These are phyloP conservation scores for Blepharisma stoltei DNA, from an alignment of 73 alveolate genomes.

Conservation along the genomic window DNA sequence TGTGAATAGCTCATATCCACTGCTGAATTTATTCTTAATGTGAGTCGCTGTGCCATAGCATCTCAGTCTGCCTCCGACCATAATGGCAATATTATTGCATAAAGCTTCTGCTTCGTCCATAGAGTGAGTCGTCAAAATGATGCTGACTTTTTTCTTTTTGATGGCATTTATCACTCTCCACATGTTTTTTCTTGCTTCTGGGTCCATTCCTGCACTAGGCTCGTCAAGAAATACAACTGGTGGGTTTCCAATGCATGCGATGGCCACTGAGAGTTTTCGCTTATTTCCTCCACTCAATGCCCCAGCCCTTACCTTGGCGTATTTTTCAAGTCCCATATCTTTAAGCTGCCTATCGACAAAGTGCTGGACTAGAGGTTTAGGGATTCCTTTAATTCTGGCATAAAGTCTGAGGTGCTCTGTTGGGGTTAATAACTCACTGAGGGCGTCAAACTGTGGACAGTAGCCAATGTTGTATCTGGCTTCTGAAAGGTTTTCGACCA, in stretches of 20 bases:
- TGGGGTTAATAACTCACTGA: constrained; percentile 90
- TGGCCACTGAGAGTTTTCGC: constrained; percentile 94
- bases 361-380: constrained; percentile 35
- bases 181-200: constrained; percentile 84
- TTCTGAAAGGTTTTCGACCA: constrained; percentile 38
- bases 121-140: constrained; percentile 82
- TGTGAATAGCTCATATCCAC: constrained; percentile 82
- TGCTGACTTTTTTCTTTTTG: constrained; percentile 66
- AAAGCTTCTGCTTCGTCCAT: constrained; percentile 95
- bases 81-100: constrained; percentile 83
- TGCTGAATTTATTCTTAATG: constrained; percentile 80
- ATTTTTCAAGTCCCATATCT: constrained; percentile 65
- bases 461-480: constrained; percentile 86
- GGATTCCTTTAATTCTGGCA: constrained; percentile 89
- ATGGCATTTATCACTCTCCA: constrained; percentile 89
- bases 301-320: constrained; percentile 76
- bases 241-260: constrained; percentile 95
- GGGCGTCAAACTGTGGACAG: constrained; percentile 96
- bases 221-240: constrained; percentile 94
- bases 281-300: constrained; percentile 95
- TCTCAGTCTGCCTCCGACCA: constrained; percentile 85
- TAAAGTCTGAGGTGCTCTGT: constrained; percentile 90
- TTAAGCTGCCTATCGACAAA: constrained; percentile 59
- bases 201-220: constrained; percentile 98
- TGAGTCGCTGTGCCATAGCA: constrained; percentile 86